Conservation (phyloP, 108 stramenopile genomes). For the Skeletonema costatum region DNA sequence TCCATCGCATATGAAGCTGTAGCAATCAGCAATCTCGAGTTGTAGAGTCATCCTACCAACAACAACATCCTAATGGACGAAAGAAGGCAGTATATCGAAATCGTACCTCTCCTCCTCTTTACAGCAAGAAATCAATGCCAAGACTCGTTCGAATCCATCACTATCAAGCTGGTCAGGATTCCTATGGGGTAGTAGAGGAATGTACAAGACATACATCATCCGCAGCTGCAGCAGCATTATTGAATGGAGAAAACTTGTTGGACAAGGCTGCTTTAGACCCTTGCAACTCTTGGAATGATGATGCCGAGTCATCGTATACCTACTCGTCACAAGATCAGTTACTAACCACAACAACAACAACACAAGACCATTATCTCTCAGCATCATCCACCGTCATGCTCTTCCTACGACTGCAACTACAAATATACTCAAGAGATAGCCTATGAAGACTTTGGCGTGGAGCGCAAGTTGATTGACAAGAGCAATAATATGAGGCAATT, state of each 20-base stretch:
- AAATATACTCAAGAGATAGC: neutral
- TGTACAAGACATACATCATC: neutral
- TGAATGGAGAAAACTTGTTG: neutral
- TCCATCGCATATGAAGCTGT: neutral
- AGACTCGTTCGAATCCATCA: neutral
- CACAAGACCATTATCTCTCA: neutral
- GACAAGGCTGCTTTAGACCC: neutral
- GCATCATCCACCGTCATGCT: neutral
- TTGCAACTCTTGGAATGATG: neutral
- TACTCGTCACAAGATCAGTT: neutral
- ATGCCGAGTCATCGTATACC: neutral
- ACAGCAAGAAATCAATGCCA: neutral
- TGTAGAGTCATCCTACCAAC: neutral
- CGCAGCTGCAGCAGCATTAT: neutral
- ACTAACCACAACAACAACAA: neutral
- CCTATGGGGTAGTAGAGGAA: neutral
- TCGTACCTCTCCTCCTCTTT: neutral
- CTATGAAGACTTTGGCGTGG: slow-evolving; percentile 19
- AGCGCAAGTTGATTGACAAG: slow-evolving; percentile 9
- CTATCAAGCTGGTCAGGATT: neutral
- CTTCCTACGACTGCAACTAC: slow-evolving; percentile 15
- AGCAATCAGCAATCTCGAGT: neutral
- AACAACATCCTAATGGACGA: neutral
- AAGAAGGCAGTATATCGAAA: neutral
- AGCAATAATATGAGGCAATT: neutral